phyloP scores from a whole-genome alignment of 2,329 filamentous ascomycete genomes.

The Aspergillus floridensis region DNA sequence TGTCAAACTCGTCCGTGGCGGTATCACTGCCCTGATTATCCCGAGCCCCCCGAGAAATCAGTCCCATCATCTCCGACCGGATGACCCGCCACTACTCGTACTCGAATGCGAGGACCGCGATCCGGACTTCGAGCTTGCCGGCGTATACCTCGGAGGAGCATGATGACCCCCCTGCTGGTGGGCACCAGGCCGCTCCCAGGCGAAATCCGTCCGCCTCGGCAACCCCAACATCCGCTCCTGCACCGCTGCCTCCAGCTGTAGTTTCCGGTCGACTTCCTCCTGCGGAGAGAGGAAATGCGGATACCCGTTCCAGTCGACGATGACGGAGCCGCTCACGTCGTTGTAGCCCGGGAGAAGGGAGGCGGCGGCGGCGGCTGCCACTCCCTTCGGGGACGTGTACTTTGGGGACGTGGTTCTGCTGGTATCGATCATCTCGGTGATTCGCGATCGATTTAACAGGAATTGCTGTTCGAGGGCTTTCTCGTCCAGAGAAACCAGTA shows the following conservation, averaged over 20 bases:
- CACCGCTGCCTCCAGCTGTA: slow-evolving; percentile 20
- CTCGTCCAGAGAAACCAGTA: neutral
- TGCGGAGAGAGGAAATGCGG: slow-evolving; percentile 27
- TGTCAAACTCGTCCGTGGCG: too few species aligned
- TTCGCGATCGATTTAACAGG: neutral
- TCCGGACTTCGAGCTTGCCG: slow-evolving; percentile 1
- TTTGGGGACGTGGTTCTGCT: neutral
- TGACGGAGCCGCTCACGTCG: slow-evolving; percentile 26
- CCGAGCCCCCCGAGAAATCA: neutral
- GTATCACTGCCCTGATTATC: too few species aligned
- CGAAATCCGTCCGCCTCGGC: slow-evolving; percentile 21
- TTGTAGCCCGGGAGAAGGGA: slow-evolving; percentile 22
- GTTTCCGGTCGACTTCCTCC: slow-evolving; percentile 23
- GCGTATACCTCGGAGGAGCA: slow-evolving; percentile 16
- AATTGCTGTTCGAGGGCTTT: neutral
- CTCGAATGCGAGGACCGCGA: neutral
- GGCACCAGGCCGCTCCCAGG: slow-evolving; percentile 16
- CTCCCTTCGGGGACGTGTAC: too few species aligned
- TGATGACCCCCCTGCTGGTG: neutral
- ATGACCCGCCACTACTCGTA: neutral
- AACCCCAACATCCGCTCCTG: slow-evolving; percentile 27
- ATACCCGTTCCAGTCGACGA: slow-evolving; percentile 24
- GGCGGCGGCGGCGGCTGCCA: neutral
- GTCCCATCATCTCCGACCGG: neutral
- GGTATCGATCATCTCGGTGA: slow-evolving; percentile 3